A percentile compares a stretch with the other conserved stretches of the same genome.
Conservation (phyloP, 441 rosid species). For the Populus hybrid region DNA sequence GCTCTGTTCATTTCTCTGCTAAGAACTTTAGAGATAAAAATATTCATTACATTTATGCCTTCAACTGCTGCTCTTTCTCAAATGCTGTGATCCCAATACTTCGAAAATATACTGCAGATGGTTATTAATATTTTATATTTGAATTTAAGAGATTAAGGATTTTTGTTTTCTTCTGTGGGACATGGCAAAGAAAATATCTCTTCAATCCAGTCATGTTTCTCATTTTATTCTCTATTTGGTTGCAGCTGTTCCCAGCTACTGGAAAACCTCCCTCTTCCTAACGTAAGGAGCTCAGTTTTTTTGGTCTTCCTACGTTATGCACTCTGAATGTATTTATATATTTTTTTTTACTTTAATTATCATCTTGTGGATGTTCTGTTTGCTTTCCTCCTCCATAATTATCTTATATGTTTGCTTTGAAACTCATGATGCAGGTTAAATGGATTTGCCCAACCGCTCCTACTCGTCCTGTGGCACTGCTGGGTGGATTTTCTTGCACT, state of each 20-base stretch:
- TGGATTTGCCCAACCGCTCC: conserved; percentile 99
- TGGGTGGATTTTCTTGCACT: conserved; percentile 90
- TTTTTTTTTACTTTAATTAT: background rate
- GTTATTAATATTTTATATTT: too few species aligned
- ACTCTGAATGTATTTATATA: background rate
- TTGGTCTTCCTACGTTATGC: background rate
- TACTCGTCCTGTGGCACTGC: conserved; percentile 62
- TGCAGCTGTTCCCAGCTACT: conserved; percentile 88
- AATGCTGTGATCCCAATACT: conserved; percentile 3
- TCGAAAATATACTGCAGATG: background rate
- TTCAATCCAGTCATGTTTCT: conserved; percentile 17
- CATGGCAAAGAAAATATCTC: background rate
- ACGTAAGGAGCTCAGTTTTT: conserved; percentile 44
- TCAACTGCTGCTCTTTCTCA: conserved; percentile 15
- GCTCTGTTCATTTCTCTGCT: background rate
- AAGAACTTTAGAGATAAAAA: background rate
- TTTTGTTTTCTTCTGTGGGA: background rate
- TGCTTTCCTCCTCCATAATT: background rate
- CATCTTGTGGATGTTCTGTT: background rate
- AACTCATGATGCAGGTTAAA: conserved; percentile 57
- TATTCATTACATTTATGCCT: conserved; percentile 8
- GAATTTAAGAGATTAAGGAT: background rate
- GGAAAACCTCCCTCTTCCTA: conserved; percentile 87
- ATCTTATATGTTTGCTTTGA: conserved; percentile 5
- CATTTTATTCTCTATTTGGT: conserved; percentile 32